These are phyloP conservation scores for Colletotrichum limetticola DNA, from an alignment of 2,329 filamentous ascomycete species.

Conservation along the genomic window DNA sequence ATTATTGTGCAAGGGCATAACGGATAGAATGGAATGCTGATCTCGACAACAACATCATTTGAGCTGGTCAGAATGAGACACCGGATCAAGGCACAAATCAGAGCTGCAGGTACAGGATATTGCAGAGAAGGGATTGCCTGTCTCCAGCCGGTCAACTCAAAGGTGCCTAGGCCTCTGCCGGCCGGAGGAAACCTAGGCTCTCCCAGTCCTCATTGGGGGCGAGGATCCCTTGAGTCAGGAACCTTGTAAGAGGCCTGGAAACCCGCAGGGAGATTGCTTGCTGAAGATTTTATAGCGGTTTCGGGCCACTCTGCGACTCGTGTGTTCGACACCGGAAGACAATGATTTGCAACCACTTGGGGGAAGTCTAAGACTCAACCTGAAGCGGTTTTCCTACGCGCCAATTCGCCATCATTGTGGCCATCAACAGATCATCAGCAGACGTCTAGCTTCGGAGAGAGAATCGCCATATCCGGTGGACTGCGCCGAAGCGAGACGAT, in stretches of 20 bases:
- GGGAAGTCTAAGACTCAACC: background rate
- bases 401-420: slow-evolving; percentile 7
- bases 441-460: slow-evolving; percentile 1
- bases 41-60: slow-evolving; percentile 4
- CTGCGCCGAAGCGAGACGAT: slow-evolving; percentile 20
- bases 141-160: slow-evolving; percentile 10
- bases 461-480: slow-evolving; percentile 1
- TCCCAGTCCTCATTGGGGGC: background rate
- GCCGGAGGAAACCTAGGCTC: background rate
- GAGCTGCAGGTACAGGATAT: slow-evolving; percentile 23
- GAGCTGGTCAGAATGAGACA: background rate
- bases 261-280: slow-evolving; percentile 13
- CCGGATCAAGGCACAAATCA: slow-evolving; percentile 21
- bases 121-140: slow-evolving; percentile 15
- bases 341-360: background rate
- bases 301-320: slow-evolving; percentile 15
- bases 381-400: slow-evolving; percentile 7
- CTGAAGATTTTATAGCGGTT: background rate
- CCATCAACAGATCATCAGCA: background rate
- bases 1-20: background rate
- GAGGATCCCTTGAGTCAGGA: slow-evolving; percentile 15
- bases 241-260: background rate
- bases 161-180: slow-evolving; percentile 6
- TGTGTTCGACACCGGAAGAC: background rate
- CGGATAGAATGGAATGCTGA: slow-evolving; percentile 15